Evolutionary conservation across 345 rosid species (phyloP).

Genomic region (Moringa oleifera): DNA sequence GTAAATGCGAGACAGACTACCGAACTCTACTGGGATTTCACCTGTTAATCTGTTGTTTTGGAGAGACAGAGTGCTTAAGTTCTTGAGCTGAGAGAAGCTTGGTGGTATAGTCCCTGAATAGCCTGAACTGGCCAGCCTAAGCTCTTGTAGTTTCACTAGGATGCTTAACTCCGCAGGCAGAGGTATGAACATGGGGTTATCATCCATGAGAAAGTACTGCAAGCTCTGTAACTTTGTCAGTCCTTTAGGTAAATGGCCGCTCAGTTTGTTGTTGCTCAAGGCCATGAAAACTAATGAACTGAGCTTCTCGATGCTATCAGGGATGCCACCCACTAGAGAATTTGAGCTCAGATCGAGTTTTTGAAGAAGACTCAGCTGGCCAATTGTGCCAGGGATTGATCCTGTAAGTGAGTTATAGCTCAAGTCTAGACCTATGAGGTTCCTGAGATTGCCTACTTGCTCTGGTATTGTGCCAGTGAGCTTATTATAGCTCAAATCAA

Average conservation of each 20-base stretch:
- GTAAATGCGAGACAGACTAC: conserved; percentile 46
- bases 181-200: conserved; percentile 61
- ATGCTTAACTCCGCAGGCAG: conserved; percentile 58
- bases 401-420: conserved; percentile 70
- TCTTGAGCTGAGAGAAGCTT: conserved; percentile 44
- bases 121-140: conserved; percentile 72
- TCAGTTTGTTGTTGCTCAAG: conserved; percentile 61
- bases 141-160: conserved; percentile 62
- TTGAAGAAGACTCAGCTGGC: conserved; percentile 63
- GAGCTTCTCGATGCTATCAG: conserved; percentile 50
- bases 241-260: conserved; percentile 56
- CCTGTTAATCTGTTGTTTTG: conserved; percentile 74
- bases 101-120: conserved; percentile 63
- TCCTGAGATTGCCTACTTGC: conserved; percentile 53
- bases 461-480: conserved; percentile 55
- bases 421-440: conserved; percentile 66
- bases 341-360: conserved; percentile 90
- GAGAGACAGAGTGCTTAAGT: conserved; percentile 72
- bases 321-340: conserved; percentile 49
- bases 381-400: conserved; percentile 49
- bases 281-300: conserved; percentile 58
- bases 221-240: conserved; percentile 49
- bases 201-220: conserved; percentile 85
- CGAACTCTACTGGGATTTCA: conserved; percentile 53
- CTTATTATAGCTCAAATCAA: conserved; percentile 75